Conservation (phyloP, 139 green algal species). For the Chlorella sp. region DNA sequence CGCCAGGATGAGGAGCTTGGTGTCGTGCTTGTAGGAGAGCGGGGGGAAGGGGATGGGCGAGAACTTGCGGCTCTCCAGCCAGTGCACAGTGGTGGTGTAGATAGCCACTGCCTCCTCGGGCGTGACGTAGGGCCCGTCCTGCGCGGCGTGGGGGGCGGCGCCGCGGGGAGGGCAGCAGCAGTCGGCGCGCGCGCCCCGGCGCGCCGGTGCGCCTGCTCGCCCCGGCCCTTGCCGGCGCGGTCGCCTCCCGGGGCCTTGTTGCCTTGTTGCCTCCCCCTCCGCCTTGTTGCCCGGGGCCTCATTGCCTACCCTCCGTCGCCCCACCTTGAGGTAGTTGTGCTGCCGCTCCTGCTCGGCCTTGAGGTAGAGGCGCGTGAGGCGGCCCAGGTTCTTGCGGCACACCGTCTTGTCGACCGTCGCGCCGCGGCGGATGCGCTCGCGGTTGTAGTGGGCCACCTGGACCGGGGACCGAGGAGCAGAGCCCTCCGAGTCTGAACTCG, state of each 20-base stretch:
- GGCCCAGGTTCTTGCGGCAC: slow-evolving; percentile 99
- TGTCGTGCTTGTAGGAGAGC: slow-evolving; percentile 99
- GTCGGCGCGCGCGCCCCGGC: no score
- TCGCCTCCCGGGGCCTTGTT: no score
- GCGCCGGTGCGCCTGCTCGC: no score
- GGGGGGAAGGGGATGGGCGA: slow-evolving; percentile 97
- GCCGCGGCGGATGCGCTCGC: slow-evolving; percentile 97
- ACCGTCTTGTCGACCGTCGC: slow-evolving; percentile 99
- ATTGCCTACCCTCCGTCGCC: background rate
- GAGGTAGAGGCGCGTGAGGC: slow-evolving; percentile 96
- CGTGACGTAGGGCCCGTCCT: slow-evolving; percentile 87
- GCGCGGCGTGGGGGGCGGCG: no score
- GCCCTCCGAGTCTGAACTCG: no score
- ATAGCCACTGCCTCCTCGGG: slow-evolving; percentile 97
- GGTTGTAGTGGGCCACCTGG: slow-evolving; percentile 99
- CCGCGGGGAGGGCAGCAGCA: background rate
- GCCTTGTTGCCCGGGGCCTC: no score
- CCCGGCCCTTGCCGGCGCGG: no score
- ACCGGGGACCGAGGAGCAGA: no score
- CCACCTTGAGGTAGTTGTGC: slow-evolving; percentile 99
- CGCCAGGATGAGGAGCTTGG: slow-evolving; percentile 99
- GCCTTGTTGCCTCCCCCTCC: no score
- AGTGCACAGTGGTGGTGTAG: slow-evolving; percentile 99
- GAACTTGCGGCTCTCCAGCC: slow-evolving; percentile 98
- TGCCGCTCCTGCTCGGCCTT: slow-evolving; percentile 99